Percentiles rank a stretch among this genome's conserved stretches.
phyloP scores from a whole-genome alignment of 2,329 filamentous ascomycete species.

The Bipolaris sorokiniana region DNA sequence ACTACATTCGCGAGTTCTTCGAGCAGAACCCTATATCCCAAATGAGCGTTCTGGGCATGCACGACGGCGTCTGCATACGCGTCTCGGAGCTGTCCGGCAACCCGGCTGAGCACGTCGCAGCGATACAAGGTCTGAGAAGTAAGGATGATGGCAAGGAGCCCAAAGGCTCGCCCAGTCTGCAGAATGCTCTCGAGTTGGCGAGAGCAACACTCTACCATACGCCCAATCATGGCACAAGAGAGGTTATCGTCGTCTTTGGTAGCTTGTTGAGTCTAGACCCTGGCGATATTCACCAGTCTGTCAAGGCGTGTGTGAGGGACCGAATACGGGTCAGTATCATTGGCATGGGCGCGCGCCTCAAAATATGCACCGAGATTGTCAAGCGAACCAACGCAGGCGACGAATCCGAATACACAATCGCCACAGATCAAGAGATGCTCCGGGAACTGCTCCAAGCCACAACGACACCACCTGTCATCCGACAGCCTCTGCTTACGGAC shows the following conservation, averaged over 20 bases:
- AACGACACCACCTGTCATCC: slow-evolving; percentile 87
- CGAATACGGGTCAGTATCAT: slow-evolving; percentile 87
- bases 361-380: slow-evolving; percentile 89
- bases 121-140: slow-evolving; percentile 68
- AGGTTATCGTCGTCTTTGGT: slow-evolving; percentile 90
- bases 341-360: slow-evolving; percentile 87
- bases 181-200: slow-evolving; percentile 96
- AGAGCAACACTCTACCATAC: slow-evolving; percentile 90
- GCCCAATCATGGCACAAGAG: slow-evolving; percentile 89
- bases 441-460: slow-evolving; percentile 85
- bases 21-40: slow-evolving; percentile 99
- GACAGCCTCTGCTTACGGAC: slow-evolving; percentile 55
- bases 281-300: slow-evolving; percentile 92
- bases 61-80: slow-evolving; percentile 84
- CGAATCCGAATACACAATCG: slow-evolving; percentile 77
- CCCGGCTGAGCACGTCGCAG: slow-evolving; percentile 83
- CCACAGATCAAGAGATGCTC: slow-evolving; percentile 85
- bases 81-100: slow-evolving; percentile 92
- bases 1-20: slow-evolving; percentile 93
- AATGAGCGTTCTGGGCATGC: slow-evolving; percentile 89
- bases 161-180: slow-evolving; percentile 65
- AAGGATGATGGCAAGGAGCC: slow-evolving; percentile 67
- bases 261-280: slow-evolving; percentile 90
- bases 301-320: slow-evolving; percentile 77
- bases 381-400: slow-evolving; percentile 85